These are phyloP conservation scores for Cystobasidium pallidum DNA, from an alignment of 1,284 basidiomycete genomes.

Conservation along the genomic window DNA sequence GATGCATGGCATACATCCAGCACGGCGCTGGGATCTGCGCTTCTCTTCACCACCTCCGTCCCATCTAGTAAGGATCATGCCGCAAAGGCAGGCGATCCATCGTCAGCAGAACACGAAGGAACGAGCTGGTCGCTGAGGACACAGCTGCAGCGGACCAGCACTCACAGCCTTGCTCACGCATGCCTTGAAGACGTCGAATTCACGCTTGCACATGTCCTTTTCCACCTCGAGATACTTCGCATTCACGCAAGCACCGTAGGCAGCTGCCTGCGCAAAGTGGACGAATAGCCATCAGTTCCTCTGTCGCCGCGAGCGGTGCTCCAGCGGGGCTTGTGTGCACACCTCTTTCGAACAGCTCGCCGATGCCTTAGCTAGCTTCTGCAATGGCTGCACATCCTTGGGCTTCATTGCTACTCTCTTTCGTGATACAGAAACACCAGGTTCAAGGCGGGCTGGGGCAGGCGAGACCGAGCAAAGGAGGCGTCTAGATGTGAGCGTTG, in stretches of 20 bases:
- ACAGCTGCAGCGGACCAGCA: slow-evolving; percentile 41
- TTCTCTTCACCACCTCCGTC: slow-evolving; percentile 63
- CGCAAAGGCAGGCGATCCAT: slow-evolving; percentile 19
- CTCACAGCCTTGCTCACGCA: slow-evolving; percentile 72
- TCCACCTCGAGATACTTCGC: slow-evolving; percentile 73
- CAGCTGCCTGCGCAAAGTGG: slow-evolving; percentile 63
- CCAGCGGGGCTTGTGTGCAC: no score
- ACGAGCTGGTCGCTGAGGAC: background rate
- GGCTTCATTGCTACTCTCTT: slow-evolving; percentile 25
- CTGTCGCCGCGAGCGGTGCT: no score
- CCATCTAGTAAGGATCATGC: slow-evolving; percentile 63
- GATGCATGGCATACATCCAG: background rate
- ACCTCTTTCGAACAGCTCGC: slow-evolving; percentile 43
- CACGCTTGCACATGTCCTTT: slow-evolving; percentile 73
- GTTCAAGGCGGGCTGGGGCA: no score
- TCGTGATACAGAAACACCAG: background rate
- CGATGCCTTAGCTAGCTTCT: slow-evolving; percentile 35
- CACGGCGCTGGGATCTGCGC: background rate
- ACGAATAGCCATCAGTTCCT: background rate
- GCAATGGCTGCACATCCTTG: slow-evolving; percentile 30
- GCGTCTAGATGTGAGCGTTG: no score
- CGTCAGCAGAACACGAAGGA: background rate
- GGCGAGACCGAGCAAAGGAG: no score
- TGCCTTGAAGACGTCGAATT: slow-evolving; percentile 73
- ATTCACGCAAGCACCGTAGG: slow-evolving; percentile 77